Base-by-base conservation (phyloP, 345 rosid species). In the Luvunga scandens region DNA sequence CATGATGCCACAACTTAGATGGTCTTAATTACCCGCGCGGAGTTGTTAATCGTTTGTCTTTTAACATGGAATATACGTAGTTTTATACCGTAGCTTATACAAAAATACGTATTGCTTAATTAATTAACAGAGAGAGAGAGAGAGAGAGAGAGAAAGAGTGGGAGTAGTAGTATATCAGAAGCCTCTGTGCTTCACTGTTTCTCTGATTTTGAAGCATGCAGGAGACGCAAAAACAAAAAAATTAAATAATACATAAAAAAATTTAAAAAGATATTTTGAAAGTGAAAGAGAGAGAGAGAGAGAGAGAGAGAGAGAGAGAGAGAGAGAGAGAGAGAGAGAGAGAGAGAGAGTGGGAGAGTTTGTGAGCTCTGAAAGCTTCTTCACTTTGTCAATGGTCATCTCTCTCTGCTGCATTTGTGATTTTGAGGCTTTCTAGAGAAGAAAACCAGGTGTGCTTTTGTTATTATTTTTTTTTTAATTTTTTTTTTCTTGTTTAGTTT, bases 161-260 rank as follows among this genome's bases (percentile, higher is more conserved):
- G 10, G 71, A n/a, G 57, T 1, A 18, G 69, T 69, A 65, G 84
- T 80, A 61, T 82, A 83, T 74, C 83, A 80, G 80, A 83, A 80
- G 82, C 60, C 87, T 81, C 82, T 57, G 76, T 66, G 81, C 77
- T 38, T 75, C 77, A 45, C 67, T 76, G 73, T 55, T 73, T 70
- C 82, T 69, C 88, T 80, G 88, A 81, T 84, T 85, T 78, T 83
- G 83, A 81, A 83, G 85, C 86, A 85, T 78, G 66, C 48, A 71
- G 48, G 82, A 55, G 69, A 38, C 70, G 78, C 73, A 48, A 73
- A 67, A 36, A 28, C 10, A 55, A 67, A 4, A 78, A 8, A 34
- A 71, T 42, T 16, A 12, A 45, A 13, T 45, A 78, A 60, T 22
- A 73, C 53, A 10, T 38, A 1, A 7, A 27, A 59, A 34, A 2